Evolutionary conservation across 805 yeast genomes (phyloP), one percentile per base, ranked within the genome.

Genomic region (Naumovozyma baii): DNA sequence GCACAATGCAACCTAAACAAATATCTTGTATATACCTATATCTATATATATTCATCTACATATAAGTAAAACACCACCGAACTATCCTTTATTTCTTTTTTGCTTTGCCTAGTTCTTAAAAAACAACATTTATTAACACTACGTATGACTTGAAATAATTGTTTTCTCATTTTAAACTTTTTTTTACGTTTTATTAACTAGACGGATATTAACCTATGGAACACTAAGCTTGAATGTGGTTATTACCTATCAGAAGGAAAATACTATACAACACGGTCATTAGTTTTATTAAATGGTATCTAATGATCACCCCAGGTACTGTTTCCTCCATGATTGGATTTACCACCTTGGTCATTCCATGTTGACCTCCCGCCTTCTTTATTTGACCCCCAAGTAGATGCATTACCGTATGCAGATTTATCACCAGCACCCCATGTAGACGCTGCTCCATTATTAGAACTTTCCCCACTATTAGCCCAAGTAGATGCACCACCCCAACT

Each of bases 401-500:
- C 65, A 33, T 62, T 54, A 41, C 71, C 72, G 20, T 55, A 58
- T 34, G 52, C 60, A 36, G 66, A 67, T 39, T 64, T 65, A 31
- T 70, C 68, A 9, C 14, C 14, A 37, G 67, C 57, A 31, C 61
- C 57, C 40, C 73, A 71, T 61, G 70, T 65, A 8, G 71, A 58
- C 46, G 78, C 69, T 17, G 69, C 63, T 25, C 68, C 65, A 17
- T 71, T 71, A 34, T 61, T 61, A 22, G 7, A 7, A 19, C 48
- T 17, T 29, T 59, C 63, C 30, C 62, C 63, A 25, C 63, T 62
- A 13, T 65, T 57, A 10, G 62, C 64, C 66, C 67, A 53, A 18
- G 76, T 68, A 3, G 76, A 70, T 5, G 74, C 73, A 17, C 74
- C 74, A 44, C 72, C 72, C 65, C 69, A 67, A 37, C 50, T 51